Conservation (phyloP, 345 rosid genomes). For the Citrus glauca region DNA sequence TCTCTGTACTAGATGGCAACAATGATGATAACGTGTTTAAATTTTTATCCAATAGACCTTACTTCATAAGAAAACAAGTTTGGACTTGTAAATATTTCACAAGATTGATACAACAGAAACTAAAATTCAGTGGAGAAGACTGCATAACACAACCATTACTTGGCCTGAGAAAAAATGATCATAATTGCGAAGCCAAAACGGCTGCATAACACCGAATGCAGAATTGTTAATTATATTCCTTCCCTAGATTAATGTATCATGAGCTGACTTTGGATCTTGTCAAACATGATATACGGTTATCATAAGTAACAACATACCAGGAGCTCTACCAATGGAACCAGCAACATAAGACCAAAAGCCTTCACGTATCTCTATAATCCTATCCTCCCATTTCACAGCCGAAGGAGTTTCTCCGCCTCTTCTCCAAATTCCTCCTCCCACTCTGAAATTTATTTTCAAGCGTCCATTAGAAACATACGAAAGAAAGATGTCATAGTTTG, state of each 20-base stretch:
- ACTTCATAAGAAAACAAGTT: too few relatives aligned
- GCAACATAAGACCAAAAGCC: slow-evolving; percentile 88
- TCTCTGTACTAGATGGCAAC: slow-evolving; percentile 74
- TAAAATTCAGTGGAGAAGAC: background rate
- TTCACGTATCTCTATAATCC: slow-evolving; percentile 74
- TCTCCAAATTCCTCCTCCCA: slow-evolving; percentile 82
- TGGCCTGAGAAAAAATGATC: background rate
- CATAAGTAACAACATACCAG: slow-evolving; percentile 42
- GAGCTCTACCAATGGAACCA: slow-evolving; percentile 88
- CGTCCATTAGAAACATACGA: background rate
- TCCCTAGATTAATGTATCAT: background rate
- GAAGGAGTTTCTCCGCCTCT: slow-evolving; percentile 80
- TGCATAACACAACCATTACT: background rate
- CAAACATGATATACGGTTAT: background rate
- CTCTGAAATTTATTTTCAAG: slow-evolving; percentile 26
- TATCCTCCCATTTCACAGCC: slow-evolving; percentile 61
- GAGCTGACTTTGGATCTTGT: background rate
- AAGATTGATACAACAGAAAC: background rate
- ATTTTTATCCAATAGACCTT: background rate
- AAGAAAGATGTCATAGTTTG: background rate
- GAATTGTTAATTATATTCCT: background rate
- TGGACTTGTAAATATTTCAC: background rate
- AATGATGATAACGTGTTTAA: slow-evolving; percentile 21
- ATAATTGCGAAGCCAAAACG: background rate
- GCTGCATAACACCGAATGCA: background rate